These are phyloP conservation scores for Penicillium olsonii DNA, from an alignment of 2,329 filamentous ascomycete species.

Conservation along the genomic window DNA sequence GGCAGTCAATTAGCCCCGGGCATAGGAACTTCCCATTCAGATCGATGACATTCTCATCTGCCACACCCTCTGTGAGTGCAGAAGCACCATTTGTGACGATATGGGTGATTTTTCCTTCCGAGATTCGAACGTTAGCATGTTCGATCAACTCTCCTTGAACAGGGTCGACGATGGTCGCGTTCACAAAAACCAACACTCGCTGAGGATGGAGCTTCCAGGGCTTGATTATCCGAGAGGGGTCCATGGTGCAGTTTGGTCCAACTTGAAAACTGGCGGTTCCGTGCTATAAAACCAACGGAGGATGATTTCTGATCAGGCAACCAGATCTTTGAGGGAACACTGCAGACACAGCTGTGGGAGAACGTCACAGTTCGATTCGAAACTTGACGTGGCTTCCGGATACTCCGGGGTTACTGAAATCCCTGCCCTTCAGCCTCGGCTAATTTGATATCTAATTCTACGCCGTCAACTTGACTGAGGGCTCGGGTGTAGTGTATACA, in stretches of 20 bases:
- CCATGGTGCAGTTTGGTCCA: constrained; percentile 10
- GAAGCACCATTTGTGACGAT: constrained; percentile 4
- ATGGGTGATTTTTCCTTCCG: constrained; percentile 15
- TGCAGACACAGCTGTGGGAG: not conserved
- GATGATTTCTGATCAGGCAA: not conserved
- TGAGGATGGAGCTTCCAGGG: constrained; percentile 20
- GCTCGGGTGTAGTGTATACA: not conserved
- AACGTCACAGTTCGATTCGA: not conserved
- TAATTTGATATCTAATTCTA: not conserved
- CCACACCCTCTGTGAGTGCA: not conserved
- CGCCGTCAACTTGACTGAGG: not conserved
- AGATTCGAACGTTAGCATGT: constrained; percentile 18
- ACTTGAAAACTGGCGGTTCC: not conserved
- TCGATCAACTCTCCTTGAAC: constrained; percentile 14
- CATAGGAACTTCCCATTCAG: constrained; percentile 49
- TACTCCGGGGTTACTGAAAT: not conserved
- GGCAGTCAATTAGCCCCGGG: constrained; percentile 56
- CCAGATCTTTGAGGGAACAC: not conserved
- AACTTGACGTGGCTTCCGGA: not conserved
- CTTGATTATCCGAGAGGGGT: constrained; percentile 18
- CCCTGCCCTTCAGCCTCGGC: not conserved
- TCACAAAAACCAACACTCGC: constrained; percentile 11
- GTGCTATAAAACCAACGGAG: not conserved
- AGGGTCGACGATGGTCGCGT: constrained; percentile 23
- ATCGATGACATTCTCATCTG: constrained; percentile 33